A percentile compares a stretch with the other conserved stretches of the same genome.
These are phyloP conservation scores for Fusarium transvaalense DNA, from an alignment of 2,329 filamentous ascomycete species.

Conservation along the genomic window DNA sequence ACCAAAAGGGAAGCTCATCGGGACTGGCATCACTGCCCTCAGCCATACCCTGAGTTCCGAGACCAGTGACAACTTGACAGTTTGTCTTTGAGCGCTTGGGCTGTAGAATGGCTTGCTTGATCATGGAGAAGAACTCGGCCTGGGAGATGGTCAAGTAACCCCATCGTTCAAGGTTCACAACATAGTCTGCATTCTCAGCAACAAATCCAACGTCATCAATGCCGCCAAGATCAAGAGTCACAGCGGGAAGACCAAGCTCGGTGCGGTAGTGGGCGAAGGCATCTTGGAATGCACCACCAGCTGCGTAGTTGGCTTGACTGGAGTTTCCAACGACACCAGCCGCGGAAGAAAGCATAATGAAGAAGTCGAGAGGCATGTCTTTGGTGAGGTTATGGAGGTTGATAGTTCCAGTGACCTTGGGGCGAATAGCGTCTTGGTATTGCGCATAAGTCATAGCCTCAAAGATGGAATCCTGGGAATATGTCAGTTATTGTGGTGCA, in stretches of 20 bases:
- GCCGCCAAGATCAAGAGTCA: conserved; percentile 3
- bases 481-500: too few relatives aligned
- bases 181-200: conserved; percentile 3
- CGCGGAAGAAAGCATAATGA: conserved; percentile 12
- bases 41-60: conserved; percentile 3
- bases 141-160: conserved; percentile 11
- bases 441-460: conserved; percentile 2
- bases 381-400: conserved; percentile 5
- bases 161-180: conserved; percentile 9
- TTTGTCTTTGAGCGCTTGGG: background rate
- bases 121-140: conserved; percentile 8
- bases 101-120: conserved; percentile 6
- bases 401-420: conserved; percentile 6
- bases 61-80: conserved; percentile 5
- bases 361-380: conserved; percentile 6
- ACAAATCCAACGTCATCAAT: conserved; percentile 5
- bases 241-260: background rate
- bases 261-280: conserved; percentile 9
- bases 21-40: conserved; percentile 6
- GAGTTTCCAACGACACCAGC: conserved; percentile 1
- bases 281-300: conserved; percentile 8
- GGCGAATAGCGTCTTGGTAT: conserved; percentile 3
- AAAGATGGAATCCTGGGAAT: conserved; percentile 2
- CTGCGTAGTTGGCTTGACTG: conserved; percentile 8
- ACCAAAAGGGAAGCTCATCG: conserved; percentile 13